Evolutionary conservation across 306 rosid genomes (phyloP), one percentile per base, ranked within the genome.

Genomic region (Rosa multiflora): DNA sequence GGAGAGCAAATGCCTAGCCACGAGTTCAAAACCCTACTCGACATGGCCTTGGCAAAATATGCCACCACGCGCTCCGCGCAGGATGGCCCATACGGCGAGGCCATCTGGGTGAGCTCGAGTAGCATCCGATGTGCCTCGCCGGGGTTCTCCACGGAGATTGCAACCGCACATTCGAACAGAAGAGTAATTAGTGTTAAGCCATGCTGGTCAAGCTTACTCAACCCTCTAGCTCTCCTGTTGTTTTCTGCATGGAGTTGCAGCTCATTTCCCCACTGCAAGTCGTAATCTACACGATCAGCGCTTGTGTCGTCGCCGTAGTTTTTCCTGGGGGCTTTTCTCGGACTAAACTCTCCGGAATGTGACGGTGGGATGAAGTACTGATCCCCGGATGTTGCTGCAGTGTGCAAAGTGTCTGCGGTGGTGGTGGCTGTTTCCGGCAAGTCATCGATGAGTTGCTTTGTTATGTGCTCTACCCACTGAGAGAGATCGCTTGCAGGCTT

Each of bases 51-150:
- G 29, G 97, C 87, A 21, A 94, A 94, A 78, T 94, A 91, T 0
- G 97, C 89, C 51, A 94, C 97, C 8, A 92, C 86, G 0, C 97
- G 82, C 85, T 92, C 99, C 1, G 90, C 97, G 48, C 97, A 88
- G 52, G 97, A 92, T 52, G 88, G 72, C 43, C 87, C 92, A 42
- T 89, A 89, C 0, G 98, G 99, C 1, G 99, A 91, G 51, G 87
- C 89, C 43, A 88, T n/a, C 67, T 94, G 97, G 29, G 91, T 82
- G 21, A 94, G 85, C 83, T 88, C 93, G 0, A 92, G 88, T 10
- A 94, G 78, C 92, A 91, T 86, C 72, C 78, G 81, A 40, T 90
- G 95, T 0, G 97, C 97, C 70, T 91, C 97, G 12, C 72, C 73
- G 4, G 90, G 93, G 69, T 91, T 91, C 11, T 92, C 97, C 4